Conservation (phyloP, 176 grass and related monocot species). For the Juncus effusus region DNA sequence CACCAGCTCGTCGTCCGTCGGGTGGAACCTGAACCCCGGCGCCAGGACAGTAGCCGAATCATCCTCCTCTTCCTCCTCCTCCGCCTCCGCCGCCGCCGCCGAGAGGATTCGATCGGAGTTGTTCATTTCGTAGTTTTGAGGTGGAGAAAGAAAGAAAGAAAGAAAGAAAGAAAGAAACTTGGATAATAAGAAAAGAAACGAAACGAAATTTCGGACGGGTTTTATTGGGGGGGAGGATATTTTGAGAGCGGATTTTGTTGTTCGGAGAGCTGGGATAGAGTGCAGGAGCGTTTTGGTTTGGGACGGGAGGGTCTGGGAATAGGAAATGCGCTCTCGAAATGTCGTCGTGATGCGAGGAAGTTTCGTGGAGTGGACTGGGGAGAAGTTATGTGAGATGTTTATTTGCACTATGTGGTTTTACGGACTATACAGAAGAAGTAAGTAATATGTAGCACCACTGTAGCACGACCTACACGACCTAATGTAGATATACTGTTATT, state of each 20-base stretch:
- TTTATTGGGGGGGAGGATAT: not conserved
- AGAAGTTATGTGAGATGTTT: too few relatives aligned
- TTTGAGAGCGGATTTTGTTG: too few relatives aligned
- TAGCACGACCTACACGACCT: too few relatives aligned
- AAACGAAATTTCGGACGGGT: not conserved
- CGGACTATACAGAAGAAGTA: too few relatives aligned
- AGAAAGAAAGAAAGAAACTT: not conserved
- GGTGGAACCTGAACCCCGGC: slow-evolving; percentile 74
- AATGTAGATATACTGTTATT: too few relatives aligned
- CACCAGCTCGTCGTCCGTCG: slow-evolving; percentile 75
- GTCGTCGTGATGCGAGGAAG: not conserved
- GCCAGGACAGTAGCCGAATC: slow-evolving; percentile 50
- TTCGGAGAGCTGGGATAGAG: too few relatives aligned
- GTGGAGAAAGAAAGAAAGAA: not conserved
- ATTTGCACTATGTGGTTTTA: too few relatives aligned
- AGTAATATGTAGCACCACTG: too few relatives aligned
- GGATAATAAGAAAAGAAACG: not conserved
- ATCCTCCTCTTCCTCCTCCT: not conserved
- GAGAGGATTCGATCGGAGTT: slow-evolving; percentile 35
- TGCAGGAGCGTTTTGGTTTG: too few relatives aligned
- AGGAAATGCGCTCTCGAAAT: too few relatives aligned
- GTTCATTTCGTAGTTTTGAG: slow-evolving; percentile 36
- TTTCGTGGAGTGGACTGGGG: slow-evolving; percentile 1
- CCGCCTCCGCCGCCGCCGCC: slow-evolving; percentile 7
- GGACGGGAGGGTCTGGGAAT: too few relatives aligned